These are phyloP conservation scores for Fusarium concolor DNA, from an alignment of 2,329 filamentous ascomycete genomes.

Conservation along the genomic window DNA sequence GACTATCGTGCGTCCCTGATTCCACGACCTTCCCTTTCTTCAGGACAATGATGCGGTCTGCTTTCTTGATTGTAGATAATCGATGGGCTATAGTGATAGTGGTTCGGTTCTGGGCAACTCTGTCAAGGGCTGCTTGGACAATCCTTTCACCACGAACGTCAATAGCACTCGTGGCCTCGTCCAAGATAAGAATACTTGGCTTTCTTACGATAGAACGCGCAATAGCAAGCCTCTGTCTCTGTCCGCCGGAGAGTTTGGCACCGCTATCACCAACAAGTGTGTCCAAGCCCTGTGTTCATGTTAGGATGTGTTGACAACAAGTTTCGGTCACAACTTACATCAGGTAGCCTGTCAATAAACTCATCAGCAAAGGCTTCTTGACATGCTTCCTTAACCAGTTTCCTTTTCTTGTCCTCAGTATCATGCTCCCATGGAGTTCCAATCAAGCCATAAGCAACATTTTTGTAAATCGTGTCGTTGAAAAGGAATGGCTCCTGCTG, in stretches of 20 bases:
- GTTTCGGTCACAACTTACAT: slow-evolving; percentile 42
- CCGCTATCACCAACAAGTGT: slow-evolving; percentile 82
- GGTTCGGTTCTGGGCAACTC: slow-evolving; percentile 71
- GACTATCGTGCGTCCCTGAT: slow-evolving; percentile 78
- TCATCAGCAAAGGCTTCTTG: slow-evolving; percentile 76
- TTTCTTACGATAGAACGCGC: slow-evolving; percentile 79
- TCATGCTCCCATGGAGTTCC: slow-evolving; percentile 65
- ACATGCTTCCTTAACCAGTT: slow-evolving; percentile 72
- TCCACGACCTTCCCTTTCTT: slow-evolving; percentile 78
- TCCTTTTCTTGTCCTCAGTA: slow-evolving; percentile 65
- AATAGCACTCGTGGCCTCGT: slow-evolving; percentile 80
- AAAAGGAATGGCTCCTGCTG: slow-evolving; percentile 77
- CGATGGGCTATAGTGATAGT: slow-evolving; percentile 81
- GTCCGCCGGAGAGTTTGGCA: slow-evolving; percentile 83
- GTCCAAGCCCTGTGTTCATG: slow-evolving; percentile 63
- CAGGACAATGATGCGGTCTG: slow-evolving; percentile 82
- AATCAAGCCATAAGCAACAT: slow-evolving; percentile 70
- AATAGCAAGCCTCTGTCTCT: slow-evolving; percentile 85
- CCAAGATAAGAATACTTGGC: slow-evolving; percentile 77
- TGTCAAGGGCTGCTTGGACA: slow-evolving; percentile 73
- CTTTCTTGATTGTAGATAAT: slow-evolving; percentile 79
- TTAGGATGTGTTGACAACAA: too few species aligned
- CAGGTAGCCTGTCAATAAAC: slow-evolving; percentile 73
- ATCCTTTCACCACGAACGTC: slow-evolving; percentile 66
- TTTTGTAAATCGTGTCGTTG: slow-evolving; percentile 72